phyloP scores from a whole-genome alignment of 2,329 filamentous ascomycete genomes.

The Phialocephala sp. region DNA sequence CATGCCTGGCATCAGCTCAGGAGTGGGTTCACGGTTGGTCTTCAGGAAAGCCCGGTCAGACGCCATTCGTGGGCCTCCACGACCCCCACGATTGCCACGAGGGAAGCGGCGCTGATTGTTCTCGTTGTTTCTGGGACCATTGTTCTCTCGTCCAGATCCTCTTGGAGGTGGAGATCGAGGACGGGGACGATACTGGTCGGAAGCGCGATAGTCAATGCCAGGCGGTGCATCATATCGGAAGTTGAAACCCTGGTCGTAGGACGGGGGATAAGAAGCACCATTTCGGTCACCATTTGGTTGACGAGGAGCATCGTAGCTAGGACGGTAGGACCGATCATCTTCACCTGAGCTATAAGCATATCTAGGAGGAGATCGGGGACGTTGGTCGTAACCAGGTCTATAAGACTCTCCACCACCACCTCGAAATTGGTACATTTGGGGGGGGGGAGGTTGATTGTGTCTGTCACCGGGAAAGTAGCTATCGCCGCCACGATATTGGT shows the following conservation, averaged over 20 bases:
- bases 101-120: slow-evolving; percentile 12
- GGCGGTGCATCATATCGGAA: slow-evolving; percentile 43
- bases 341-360: slow-evolving; percentile 20
- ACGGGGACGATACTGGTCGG: slow-evolving; percentile 32
- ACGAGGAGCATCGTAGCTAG: slow-evolving; percentile 7
- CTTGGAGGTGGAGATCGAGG: slow-evolving; percentile 33
- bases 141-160: slow-evolving; percentile 10
- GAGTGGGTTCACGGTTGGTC: slow-evolving; percentile 44
- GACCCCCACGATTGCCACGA: slow-evolving; percentile 27
- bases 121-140: slow-evolving; percentile 20
- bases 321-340: slow-evolving; percentile 12
- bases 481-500: slow-evolving; percentile 19
- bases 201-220: slow-evolving; percentile 35
- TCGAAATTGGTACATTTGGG: slow-evolving; percentile 37
- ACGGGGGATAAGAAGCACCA: slow-evolving; percentile 17
- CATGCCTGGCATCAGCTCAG: slow-evolving; percentile 44
- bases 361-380: slow-evolving; percentile 29
- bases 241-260: slow-evolving; percentile 32
- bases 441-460: slow-evolving; percentile 17
- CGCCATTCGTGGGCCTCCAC: slow-evolving; percentile 38
- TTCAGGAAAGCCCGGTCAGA: slow-evolving; percentile 43
- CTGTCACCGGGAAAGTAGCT: slow-evolving; percentile 19
- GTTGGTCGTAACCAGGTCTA: slow-evolving; percentile 20
- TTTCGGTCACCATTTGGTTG: not conserved
- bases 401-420: slow-evolving; percentile 15